phyloP scores from a whole-genome alignment of 108 stramenopile genomes.

The Mayamaea pseudoterrestris region DNA sequence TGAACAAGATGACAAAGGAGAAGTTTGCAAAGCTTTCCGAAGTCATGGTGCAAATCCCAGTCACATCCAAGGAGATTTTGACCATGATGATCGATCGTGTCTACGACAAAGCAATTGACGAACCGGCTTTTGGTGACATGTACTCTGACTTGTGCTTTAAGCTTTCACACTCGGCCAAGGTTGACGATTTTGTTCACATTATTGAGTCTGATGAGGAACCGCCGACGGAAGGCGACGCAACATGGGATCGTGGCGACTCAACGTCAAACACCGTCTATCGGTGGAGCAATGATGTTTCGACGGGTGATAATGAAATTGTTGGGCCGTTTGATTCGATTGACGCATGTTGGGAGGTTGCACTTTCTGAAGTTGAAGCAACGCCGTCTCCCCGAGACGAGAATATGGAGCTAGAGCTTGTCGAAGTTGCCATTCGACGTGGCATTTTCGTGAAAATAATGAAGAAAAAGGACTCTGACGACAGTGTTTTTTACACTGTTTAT shows the following conservation, averaged over 20 bases:
- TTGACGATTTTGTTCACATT: slow-evolving; percentile 53
- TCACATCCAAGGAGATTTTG: slow-evolving; percentile 58
- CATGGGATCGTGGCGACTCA: slow-evolving; percentile 1
- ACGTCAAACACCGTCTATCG: slow-evolving; percentile 30
- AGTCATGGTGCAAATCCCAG: slow-evolving; percentile 74
- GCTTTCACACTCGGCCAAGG: slow-evolving; percentile 30
- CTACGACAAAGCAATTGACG: slow-evolving; percentile 88
- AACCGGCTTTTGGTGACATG: slow-evolving; percentile 83
- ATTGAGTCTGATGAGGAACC: slow-evolving; percentile 78
- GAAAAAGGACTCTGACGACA: slow-evolving; percentile 15
- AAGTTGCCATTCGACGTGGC: slow-evolving; percentile 49
- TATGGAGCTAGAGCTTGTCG: slow-evolving; percentile 61
- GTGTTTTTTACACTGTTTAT: slow-evolving; percentile 59
- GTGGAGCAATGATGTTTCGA: slow-evolving; percentile 73
- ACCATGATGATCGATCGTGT: slow-evolving; percentile 72
- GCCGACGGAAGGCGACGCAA: slow-evolving; percentile 42
- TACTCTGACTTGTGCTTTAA: slow-evolving; percentile 82
- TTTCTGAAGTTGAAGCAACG: slow-evolving; percentile 22
- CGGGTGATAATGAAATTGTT: slow-evolving; percentile 58
- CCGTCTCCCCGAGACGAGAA: slow-evolving; percentile 48
- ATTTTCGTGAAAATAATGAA: slow-evolving; percentile 75
- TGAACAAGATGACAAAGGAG: slow-evolving; percentile 89
- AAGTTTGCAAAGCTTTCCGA: slow-evolving; percentile 69
- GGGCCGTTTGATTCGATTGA: slow-evolving; percentile 51
- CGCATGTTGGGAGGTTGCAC: slow-evolving; percentile 46